phyloP scores from a whole-genome alignment of 2,329 filamentous ascomycete species.

The Orbilia javanica region DNA sequence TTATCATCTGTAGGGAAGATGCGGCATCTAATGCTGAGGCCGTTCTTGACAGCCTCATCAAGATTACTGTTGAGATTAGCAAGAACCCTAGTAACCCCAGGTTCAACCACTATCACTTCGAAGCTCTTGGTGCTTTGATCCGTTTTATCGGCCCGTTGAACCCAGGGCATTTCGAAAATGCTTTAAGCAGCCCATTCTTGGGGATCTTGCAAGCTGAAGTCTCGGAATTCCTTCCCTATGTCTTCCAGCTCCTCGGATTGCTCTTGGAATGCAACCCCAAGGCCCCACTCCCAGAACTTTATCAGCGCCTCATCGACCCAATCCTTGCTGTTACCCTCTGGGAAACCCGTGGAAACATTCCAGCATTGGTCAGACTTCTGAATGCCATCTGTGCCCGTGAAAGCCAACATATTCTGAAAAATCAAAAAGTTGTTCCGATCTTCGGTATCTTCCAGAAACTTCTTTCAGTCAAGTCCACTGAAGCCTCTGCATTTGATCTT shows the following conservation, averaged over 20 bases:
- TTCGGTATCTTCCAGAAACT: conserved; percentile 97
- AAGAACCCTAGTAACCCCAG: conserved; percentile 96
- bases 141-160: conserved; percentile 78
- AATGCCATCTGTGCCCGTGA: conserved; percentile 85
- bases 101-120: conserved; percentile 99
- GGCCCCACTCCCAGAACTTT: conserved; percentile 82
- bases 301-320: conserved; percentile 81
- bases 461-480: conserved; percentile 82
- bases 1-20: conserved; percentile 91
- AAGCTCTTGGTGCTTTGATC: conserved; percentile 90
- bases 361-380: conserved; percentile 86
- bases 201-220: conserved; percentile 64
- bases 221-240: conserved; percentile 91
- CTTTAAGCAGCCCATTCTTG: conserved; percentile 86
- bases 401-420: conserved; percentile 78
- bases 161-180: conserved; percentile 80
- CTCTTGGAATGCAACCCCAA: conserved; percentile 87
- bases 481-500: conserved; percentile 88
- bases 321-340: conserved; percentile 85
- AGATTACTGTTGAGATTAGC: conserved; percentile 91
- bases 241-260: conserved; percentile 94
- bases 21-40: conserved; percentile 79
- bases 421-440: conserved; percentile 82
- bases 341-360: conserved; percentile 93
- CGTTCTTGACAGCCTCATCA: conserved; percentile 85